Conservation (phyloP, 2,329 filamentous ascomycete species). For the Pyricularia pennisetigena region DNA sequence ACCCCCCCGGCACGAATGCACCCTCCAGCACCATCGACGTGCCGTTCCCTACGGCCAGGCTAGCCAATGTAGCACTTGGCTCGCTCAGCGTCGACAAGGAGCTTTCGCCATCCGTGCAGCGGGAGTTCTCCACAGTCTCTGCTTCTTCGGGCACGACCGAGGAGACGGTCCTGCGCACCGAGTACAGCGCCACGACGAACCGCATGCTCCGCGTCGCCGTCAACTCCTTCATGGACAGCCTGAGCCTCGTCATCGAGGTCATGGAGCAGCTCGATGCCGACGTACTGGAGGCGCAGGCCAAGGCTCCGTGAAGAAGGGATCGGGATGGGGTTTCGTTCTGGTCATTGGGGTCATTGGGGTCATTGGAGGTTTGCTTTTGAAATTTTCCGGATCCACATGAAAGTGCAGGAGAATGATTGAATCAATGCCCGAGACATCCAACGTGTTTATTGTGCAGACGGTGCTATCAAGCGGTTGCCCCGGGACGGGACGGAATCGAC, state of each 20-base stretch:
- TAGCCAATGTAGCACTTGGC: slow-evolving; percentile 66
- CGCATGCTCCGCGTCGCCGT: slow-evolving; percentile 94
- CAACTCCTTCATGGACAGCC: slow-evolving; percentile 90
- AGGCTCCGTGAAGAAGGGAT: neutral
- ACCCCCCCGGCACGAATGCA: slow-evolving; percentile 7
- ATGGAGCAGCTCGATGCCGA: slow-evolving; percentile 88
- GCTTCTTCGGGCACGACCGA: slow-evolving; percentile 11
- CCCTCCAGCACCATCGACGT: slow-evolving; percentile 57
- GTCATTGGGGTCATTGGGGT: neutral
- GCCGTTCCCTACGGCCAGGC: slow-evolving; percentile 70
- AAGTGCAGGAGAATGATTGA: neutral
- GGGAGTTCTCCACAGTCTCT: slow-evolving; percentile 53
- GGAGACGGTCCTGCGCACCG: slow-evolving; percentile 51
- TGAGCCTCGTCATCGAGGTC: slow-evolving; percentile 74
- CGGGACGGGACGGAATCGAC: neutral
- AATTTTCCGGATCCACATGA: neutral
- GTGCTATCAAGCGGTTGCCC: neutral
- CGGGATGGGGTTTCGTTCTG: neutral
- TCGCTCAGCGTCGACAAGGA: slow-evolving; percentile 81
- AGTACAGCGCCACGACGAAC: slow-evolving; percentile 84
- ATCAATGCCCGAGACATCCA: neutral
- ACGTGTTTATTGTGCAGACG: neutral
- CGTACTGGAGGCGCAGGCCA: slow-evolving; percentile 41
- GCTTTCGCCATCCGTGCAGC: slow-evolving; percentile 72
- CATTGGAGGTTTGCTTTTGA: neutral